Conservation (phyloP, 345 rosid genomes). For the Melaleuca alternifolia region DNA sequence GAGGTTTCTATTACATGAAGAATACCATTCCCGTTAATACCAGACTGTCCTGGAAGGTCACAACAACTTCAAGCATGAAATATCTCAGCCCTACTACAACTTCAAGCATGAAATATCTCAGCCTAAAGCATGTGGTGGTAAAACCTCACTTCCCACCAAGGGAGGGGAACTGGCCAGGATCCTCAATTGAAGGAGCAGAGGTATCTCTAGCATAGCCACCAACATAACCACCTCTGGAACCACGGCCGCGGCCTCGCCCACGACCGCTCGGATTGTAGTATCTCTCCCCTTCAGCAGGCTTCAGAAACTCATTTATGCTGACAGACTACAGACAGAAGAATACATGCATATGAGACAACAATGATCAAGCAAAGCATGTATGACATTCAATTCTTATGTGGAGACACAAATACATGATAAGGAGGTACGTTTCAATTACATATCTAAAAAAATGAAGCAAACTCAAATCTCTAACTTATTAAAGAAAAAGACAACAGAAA, state of each 20-base stretch:
- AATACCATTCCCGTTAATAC: slow-evolving; percentile 10
- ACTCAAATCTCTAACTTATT: not conserved
- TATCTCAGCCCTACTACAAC: too few species aligned
- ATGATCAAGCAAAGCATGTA: not conserved
- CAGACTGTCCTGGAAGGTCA: not conserved
- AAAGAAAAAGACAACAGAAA: not conserved
- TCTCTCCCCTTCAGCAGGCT: slow-evolving; percentile 87
- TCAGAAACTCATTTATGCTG: slow-evolving; percentile 88
- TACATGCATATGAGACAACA: not conserved
- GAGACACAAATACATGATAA: not conserved
- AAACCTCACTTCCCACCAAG: slow-evolving; percentile 71
- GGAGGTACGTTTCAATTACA: not conserved
- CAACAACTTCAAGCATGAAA: slow-evolving; percentile 2
- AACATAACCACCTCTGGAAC: slow-evolving; percentile 42
- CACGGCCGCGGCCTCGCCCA: slow-evolving; percentile 63
- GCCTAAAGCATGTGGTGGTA: not conserved
- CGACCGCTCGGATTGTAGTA: slow-evolving; percentile 39
- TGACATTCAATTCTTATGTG: not conserved
- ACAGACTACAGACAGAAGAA: slow-evolving; percentile 39
- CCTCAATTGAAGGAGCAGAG: slow-evolving; percentile 66
- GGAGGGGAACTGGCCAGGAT: slow-evolving; percentile 82
- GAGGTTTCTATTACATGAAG: slow-evolving; percentile 13
- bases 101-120: not conserved
- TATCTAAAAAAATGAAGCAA: not conserved
- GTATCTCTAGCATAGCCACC: slow-evolving; percentile 15